A percentile compares a stretch with the other conserved stretches of the same genome.
phyloP scores from a whole-genome alignment of 768 basidiomycete species.

The Lyophyllum atratum region DNA sequence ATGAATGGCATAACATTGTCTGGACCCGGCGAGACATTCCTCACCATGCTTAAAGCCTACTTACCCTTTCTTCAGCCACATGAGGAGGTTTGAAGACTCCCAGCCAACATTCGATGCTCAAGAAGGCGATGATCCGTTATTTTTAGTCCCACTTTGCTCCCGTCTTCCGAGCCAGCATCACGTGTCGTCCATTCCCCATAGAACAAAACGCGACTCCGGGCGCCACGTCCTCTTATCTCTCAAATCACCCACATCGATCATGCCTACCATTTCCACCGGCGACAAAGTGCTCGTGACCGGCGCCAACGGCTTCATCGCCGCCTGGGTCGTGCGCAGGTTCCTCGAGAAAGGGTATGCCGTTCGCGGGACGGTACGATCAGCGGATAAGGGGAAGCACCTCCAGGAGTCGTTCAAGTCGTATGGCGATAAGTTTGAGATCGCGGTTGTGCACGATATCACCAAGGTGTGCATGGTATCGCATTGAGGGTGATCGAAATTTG shows the following conservation, averaged over 20 bases:
- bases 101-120: no score
- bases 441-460: conserved; percentile 26
- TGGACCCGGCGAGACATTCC: no score
- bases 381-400: conserved; percentile 23
- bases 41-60: no score
- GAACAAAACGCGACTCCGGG: not conserved
- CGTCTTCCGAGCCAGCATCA: no score
- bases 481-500: not conserved
- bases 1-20: no score
- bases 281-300: conserved; percentile 31
- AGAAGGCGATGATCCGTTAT: not conserved
- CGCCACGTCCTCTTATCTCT: not conserved
- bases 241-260: not conserved
- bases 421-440: conserved; percentile 28
- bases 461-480: conserved; percentile 11
- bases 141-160: no score
- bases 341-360: conserved; percentile 30
- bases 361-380: conserved; percentile 27
- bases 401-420: conserved; percentile 21
- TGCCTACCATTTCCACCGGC: conserved; percentile 22
- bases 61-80: no score
- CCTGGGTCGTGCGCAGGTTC: conserved; percentile 29
- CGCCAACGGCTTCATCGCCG: conserved; percentile 30
- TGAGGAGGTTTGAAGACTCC: no score
- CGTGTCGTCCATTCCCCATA: not conserved